These are phyloP conservation scores for Cylindrodendrum hubeiense DNA, from an alignment of 2,329 filamentous ascomycete genomes.

Conservation along the genomic window DNA sequence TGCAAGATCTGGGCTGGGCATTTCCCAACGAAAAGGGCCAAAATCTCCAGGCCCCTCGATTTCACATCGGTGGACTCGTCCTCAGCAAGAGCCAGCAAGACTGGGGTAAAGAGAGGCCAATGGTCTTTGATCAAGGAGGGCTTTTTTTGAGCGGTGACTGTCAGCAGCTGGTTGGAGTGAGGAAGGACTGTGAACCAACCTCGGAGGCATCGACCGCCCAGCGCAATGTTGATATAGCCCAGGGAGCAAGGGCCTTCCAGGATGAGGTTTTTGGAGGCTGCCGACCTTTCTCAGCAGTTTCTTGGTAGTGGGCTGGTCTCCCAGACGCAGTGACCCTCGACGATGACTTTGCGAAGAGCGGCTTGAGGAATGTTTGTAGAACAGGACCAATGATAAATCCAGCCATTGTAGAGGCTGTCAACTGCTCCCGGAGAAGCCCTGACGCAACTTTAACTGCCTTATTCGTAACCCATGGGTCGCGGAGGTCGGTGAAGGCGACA, in stretches of 20 bases:
- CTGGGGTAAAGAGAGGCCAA: slow-evolving; percentile 79
- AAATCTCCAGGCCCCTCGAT: slow-evolving; percentile 65
- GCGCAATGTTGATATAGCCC: slow-evolving; percentile 40
- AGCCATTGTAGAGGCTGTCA: slow-evolving; percentile 32
- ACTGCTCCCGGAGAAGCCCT: slow-evolving; percentile 47
- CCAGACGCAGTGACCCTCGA: slow-evolving; percentile 52
- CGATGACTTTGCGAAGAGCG: slow-evolving; percentile 72
- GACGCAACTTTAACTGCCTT: slow-evolving; percentile 47
- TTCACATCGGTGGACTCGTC: slow-evolving; percentile 68
- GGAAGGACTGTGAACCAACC: slow-evolving; percentile 50
- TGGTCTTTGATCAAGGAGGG: slow-evolving; percentile 60
- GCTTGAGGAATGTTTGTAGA: slow-evolving; percentile 73
- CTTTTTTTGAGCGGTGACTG: slow-evolving; percentile 52
- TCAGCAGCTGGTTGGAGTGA: slow-evolving; percentile 9
- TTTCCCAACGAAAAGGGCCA: slow-evolving; percentile 66
- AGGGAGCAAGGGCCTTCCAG: slow-evolving; percentile 42
- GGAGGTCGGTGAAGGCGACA: slow-evolving; percentile 47
- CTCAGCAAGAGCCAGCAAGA: slow-evolving; percentile 77
- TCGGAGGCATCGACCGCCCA: slow-evolving; percentile 70
- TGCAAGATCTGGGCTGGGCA: slow-evolving; percentile 66
- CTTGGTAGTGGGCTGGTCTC: slow-evolving; percentile 44
- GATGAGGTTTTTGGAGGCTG: slow-evolving; percentile 16
- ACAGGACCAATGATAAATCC: slow-evolving; percentile 66
- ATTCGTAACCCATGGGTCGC: slow-evolving; percentile 55
- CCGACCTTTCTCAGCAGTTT: slow-evolving; percentile 8